Percentiles rank a stretch among this genome's conserved stretches.
Evolutionary conservation across 345 rosid species (phyloP).

Genomic region (Kandelia obovata): DNA sequence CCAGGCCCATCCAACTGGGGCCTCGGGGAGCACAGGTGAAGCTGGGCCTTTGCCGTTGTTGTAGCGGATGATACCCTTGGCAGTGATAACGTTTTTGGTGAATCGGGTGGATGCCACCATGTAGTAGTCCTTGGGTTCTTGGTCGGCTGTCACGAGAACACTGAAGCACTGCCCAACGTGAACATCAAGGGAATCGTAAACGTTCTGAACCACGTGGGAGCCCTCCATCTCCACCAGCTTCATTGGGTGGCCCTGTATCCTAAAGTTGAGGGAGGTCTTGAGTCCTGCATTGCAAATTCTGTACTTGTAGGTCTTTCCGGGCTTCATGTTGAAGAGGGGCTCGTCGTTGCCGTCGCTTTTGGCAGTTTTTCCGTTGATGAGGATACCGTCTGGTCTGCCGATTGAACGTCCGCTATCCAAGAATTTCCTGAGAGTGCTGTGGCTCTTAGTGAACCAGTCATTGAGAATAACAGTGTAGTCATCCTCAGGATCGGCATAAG

Average conservation of each 20-base stretch:
- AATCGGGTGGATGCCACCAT: constrained; percentile 34
- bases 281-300: constrained; percentile 29
- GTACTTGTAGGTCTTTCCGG: constrained; percentile 34
- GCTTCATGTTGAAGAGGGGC: constrained; percentile 34
- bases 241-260: constrained; percentile 31
- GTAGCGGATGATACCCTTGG: constrained; percentile 24
- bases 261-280: constrained; percentile 32
- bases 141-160: constrained; percentile 28
- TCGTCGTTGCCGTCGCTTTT: constrained; percentile 21
- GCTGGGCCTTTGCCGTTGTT: constrained; percentile 23
- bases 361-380: constrained; percentile 25
- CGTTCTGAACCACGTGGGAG: constrained; percentile 32
- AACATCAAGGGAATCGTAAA: constrained; percentile 28
- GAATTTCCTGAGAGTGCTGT: constrained; percentile 15
- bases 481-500: constrained; percentile 32
- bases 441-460: constrained; percentile 30
- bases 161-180: constrained; percentile 30
- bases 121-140: constrained; percentile 30
- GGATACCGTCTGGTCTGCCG: constrained; percentile 29
- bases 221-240: constrained; percentile 37
- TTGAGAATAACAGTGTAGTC: constrained; percentile 30
- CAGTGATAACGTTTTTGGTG: constrained; percentile 20
- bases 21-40: constrained; percentile 25
- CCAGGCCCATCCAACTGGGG: constrained; percentile 41
- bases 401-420: constrained; percentile 28